Conservation (phyloP, 495 filamentous ascomycete species). For the Aspergillus wentii region DNA sequence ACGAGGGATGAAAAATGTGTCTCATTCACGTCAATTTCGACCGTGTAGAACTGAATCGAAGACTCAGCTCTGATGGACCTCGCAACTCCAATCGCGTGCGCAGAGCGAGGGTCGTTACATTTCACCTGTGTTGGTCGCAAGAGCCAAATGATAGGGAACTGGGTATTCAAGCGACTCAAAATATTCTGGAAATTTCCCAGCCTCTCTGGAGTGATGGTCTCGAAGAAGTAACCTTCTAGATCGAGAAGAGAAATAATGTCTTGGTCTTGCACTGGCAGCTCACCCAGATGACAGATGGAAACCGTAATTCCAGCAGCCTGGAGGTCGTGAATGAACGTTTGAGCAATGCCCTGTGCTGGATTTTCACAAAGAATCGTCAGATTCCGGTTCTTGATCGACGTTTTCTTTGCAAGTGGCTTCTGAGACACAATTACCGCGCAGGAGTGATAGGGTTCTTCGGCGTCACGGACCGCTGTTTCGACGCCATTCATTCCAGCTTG, state of each 20-base stretch:
- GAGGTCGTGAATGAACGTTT: not conserved
- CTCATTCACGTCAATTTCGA: slow-evolving; percentile 30
- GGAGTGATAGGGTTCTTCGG: not conserved
- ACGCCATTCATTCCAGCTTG: slow-evolving; percentile 15
- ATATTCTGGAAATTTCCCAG: slow-evolving; percentile 14
- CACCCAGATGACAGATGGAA: not conserved
- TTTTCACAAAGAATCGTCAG: not conserved
- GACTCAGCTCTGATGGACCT: slow-evolving; percentile 38
- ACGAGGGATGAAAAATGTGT: slow-evolving; percentile 5
- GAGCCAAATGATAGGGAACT: slow-evolving; percentile 24
- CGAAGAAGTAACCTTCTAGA: slow-evolving; percentile 25
- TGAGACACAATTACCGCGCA: not conserved
- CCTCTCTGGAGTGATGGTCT: slow-evolving; percentile 11
- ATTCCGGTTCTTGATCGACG: not conserved
- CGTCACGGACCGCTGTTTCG: not conserved
- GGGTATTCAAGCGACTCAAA: not conserved
- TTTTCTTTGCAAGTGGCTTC: not conserved
- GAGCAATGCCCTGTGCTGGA: not conserved
- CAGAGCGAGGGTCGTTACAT: slow-evolving; percentile 33
- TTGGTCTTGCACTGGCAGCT: slow-evolving; percentile 3
- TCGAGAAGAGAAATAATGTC: slow-evolving; percentile 36
- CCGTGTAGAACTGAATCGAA: slow-evolving; percentile 32
- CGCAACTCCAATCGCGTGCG: slow-evolving; percentile 31
- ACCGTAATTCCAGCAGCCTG: not conserved
- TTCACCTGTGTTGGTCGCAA: slow-evolving; percentile 25